A percentile compares a stretch with the other conserved stretches of the same genome.
phyloP scores from a whole-genome alignment of 2,329 filamentous ascomycete species.

The Alternaria arbusti region DNA sequence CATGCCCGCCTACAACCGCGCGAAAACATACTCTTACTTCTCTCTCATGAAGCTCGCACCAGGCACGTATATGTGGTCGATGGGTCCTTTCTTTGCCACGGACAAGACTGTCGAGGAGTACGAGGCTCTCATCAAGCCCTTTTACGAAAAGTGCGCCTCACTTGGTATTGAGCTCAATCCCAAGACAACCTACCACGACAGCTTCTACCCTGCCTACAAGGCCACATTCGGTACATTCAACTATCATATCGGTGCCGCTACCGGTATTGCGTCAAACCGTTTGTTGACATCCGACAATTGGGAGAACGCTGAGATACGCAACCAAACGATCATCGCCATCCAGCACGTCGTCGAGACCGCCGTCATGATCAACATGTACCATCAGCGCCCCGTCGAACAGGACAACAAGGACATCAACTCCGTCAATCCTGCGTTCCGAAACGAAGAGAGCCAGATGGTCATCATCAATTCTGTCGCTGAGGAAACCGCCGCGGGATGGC shows the following conservation, averaged over 20 bases:
- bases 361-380: constrained; percentile 29
- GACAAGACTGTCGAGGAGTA: constrained; percentile 33
- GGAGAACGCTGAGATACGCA: constrained; percentile 30
- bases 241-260: constrained; percentile 36
- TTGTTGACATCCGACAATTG: constrained; percentile 46
- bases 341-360: constrained; percentile 30
- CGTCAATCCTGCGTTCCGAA: constrained; percentile 41
- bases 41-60: constrained; percentile 30
- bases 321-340: constrained; percentile 34
- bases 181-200: constrained; percentile 31
- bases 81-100: constrained; percentile 38
- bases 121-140: constrained; percentile 31
- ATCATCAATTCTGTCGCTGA: constrained; percentile 27
- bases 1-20: constrained; percentile 31
- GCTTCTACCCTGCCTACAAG: constrained; percentile 41
- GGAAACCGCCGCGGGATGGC: constrained; percentile 31
- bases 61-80: constrained; percentile 30
- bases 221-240: constrained; percentile 32
- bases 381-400: constrained; percentile 33
- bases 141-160: constrained; percentile 28
- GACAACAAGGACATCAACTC: constrained; percentile 28
- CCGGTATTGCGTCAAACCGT: constrained; percentile 41
- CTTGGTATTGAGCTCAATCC: constrained; percentile 33
- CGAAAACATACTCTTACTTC: constrained; percentile 40
- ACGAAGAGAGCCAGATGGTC: constrained; percentile 31